Conservation (phyloP, 2,329 filamentous ascomycete genomes). For the Massarina eburnea region DNA sequence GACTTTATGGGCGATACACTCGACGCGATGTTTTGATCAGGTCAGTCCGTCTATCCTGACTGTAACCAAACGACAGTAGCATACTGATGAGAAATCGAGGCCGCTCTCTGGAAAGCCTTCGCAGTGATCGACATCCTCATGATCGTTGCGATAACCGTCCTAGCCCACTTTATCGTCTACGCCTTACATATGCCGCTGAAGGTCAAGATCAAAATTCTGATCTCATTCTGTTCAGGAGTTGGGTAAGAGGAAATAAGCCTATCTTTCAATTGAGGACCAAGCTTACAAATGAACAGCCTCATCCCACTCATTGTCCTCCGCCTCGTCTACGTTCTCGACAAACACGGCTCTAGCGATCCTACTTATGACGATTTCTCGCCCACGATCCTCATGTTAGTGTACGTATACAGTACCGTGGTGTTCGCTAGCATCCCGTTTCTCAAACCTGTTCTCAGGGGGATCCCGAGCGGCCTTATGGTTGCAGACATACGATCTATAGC, state of each 20-base stretch:
- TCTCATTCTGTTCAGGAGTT: not conserved
- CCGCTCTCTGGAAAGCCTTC: not conserved
- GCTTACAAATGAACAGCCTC: not conserved
- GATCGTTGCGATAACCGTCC: not conserved
- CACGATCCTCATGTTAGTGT: not conserved
- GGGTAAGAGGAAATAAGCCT: not conserved
- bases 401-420: not conserved
- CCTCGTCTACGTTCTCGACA: not conserved
- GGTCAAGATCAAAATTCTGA: not conserved
- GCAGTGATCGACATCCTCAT: not conserved
- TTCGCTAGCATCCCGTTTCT: not conserved
- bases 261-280: not conserved
- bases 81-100: not conserved
- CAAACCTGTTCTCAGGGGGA: not conserved
- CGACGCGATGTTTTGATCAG: not conserved
- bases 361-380: not conserved
- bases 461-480: constrained; percentile 1
- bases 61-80: not conserved
- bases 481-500: constrained; percentile 1
- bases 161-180: not conserved
- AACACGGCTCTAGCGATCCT: not conserved
- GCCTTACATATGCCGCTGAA: not conserved
- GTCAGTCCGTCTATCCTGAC: not conserved
- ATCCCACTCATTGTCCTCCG: not conserved
- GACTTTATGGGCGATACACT: not conserved